phyloP scores from a whole-genome alignment of 257 asterid species.

The Plectranthus barbatus region DNA sequence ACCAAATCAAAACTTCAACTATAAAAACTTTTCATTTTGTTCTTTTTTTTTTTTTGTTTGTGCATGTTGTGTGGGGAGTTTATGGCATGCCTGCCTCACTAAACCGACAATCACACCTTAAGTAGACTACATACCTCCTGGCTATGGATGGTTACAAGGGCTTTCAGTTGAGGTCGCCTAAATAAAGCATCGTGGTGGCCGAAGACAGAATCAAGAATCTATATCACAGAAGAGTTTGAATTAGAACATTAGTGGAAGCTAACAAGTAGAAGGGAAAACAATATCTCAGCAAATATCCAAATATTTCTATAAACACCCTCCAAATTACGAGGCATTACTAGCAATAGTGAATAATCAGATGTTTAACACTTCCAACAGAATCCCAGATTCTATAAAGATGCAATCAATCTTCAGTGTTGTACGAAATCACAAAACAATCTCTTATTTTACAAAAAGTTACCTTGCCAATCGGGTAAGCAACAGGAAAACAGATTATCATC shows the following conservation, averaged over 20 bases:
- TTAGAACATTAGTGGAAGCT: neutral
- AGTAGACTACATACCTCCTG: constrained; percentile 58
- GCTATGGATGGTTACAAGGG: constrained; percentile 88
- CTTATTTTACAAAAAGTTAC: constrained; percentile 21
- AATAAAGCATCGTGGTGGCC: constrained; percentile 81
- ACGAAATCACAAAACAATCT: neutral
- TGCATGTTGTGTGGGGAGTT: neutral
- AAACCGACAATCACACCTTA: neutral
- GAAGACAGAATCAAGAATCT: constrained; percentile 78
- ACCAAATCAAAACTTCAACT: neutral
- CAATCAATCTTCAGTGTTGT: neutral
- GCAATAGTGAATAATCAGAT: neutral
- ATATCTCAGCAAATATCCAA: neutral
- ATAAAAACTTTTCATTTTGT: neutral
- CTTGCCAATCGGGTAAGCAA: constrained; percentile 91
- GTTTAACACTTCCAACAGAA: neutral
- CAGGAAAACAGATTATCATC: constrained; percentile 83
- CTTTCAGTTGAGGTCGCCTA: constrained; percentile 93
- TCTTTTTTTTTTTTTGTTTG: no score
- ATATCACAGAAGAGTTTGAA: neutral
- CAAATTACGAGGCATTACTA: neutral
- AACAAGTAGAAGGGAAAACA: neutral
- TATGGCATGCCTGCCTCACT: neutral
- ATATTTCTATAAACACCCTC: neutral
- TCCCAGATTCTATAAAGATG: neutral